Evolutionary conservation across 768 basidiomycete genomes (phyloP), one percentile per base, ranked within the genome.

Genomic region (Boletus subcaerulescens): DNA sequence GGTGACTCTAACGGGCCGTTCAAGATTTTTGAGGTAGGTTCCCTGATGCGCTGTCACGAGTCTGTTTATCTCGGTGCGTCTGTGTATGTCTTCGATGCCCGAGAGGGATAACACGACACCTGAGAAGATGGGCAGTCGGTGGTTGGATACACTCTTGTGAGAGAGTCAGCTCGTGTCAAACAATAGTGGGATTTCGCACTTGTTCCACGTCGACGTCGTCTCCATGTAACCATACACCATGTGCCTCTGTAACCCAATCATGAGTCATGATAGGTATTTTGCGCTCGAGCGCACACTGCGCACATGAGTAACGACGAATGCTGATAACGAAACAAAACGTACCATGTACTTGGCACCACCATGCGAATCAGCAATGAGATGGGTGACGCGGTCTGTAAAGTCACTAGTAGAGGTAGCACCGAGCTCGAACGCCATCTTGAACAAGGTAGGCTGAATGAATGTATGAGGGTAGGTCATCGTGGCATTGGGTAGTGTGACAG

Each of bases 261-360:
- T 90, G 84, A 31, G 74, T 73, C 63, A 96, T 76, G 52, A 97
- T 89, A 0, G 91, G 91, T 43, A 95, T 82, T 53, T 86, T 81
- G 45, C 85, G 80, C 65, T 89, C 84, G 20, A 97, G 66, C 0
- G 94, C 93, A 61, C 89, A 94, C 93, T 96, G 50, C 4, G 20
- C 13, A 47, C 32, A 15, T 53, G 45, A 62, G 55, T 7, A 35
- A 47, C 32, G 4, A 48, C 20, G 36, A 42, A 45, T 17, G 11
- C 5, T 10, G 8, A 24, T 9, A 2, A 22, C 5, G n/a, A 48
- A 47, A 52, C 39, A 18, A 43, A 20, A 68, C 80, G 55, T 52
- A 90, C 93, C 70, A 67, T 75, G 67, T 97, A 96, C 65, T 98
- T 98, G 13, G 87, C 81, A 20, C 92, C 85, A 4, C 89, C 90